Evolutionary conservation across 352 stramenopile genomes (phyloP), one percentile per base, ranked within the genome.

Genomic region (Globisporangium cystogenes): DNA sequence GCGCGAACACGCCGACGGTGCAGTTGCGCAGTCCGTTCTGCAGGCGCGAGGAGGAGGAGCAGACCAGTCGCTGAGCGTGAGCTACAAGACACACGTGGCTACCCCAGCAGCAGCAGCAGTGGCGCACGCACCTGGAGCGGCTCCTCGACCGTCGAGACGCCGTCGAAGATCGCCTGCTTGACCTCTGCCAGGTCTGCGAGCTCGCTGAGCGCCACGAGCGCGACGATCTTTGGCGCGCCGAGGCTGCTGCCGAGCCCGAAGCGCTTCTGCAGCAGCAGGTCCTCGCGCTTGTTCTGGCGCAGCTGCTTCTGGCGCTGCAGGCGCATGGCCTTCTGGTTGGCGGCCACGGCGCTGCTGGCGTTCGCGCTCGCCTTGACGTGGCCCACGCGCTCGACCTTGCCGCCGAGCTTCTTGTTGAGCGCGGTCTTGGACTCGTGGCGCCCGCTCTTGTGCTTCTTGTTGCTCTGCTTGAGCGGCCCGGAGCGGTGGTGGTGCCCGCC

Each of bases 361-460:
- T 60, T 65, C 53, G 64, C 76, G 59, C 68, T 69, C 36, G 74
- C 66, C 47, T 72, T 76, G 27, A 60, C n/a, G 20, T 47, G 53
- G 23, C 65, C 67, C 11, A 72, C 68, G 37, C 65, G 64, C 52
- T 94, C 81, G 40, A 94, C 68, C 59, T 92, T 94, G 51, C 83
- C 83, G 53, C 83, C 83, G 10, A 65, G 71, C 39, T 75, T 70
- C 57, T 86, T 85, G 53, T 70, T 60, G 44, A 90, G 57, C 63
- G 78, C 53, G 39, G 75, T 82, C 76, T 96, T 97, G 62, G 83
- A 81, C 41, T 83, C 85, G 76, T 95, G 82, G 23, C 74, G 74
- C 0, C 84, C 84, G 18, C 65, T 78, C 71, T 97, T 96, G 74
- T 96, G 88, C 73, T 96, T 93, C 68, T 95, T 95, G 73, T 97